Evolutionary conservation across 2,329 filamentous ascomycete species (phyloP), one percentile per base, ranked within the genome.

Genomic region (Fusarium redolens): DNA sequence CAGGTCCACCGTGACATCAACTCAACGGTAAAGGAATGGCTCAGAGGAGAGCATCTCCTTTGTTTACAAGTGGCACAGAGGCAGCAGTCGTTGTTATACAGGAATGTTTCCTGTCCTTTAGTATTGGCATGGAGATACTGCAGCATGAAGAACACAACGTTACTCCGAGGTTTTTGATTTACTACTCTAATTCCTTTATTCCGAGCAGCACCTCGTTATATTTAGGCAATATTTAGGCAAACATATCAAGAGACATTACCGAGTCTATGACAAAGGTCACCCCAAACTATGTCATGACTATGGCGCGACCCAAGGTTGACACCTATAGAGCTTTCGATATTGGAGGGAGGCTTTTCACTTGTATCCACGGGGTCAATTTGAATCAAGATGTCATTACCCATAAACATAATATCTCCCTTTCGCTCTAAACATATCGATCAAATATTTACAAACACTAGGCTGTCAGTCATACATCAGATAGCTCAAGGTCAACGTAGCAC

Each of bases 381-480:
- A 14, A 47, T 20, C 20, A 47, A 28, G 28, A 28, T 14, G 0
- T 5, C 14, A 5, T 28, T 20, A 2, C 18, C 10, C 20, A 7
- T 0, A 8, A 31, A 17, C 2, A 8, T 0, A n/a, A 0, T 28
- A 2, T 28, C 3, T 1, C 5, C 14, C 15, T 3, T 7, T 14
- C 11, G 11, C 5, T 13, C 9, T 18, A 3, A 3, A 22, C 13
- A 13, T 8, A 17, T 5, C 7, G 3, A 13, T 9, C 12, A 1
- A 9, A 6, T 7, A 18, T 13, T 18, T 13, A 13, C 4, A 2
- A 35, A 35, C 5, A 14, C n/a, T 12, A 0, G 2, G 31, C 48
- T 4, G 5, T 4, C 31, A 3, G 20, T 51, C n/a, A 12, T n/a
- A 51, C 31, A 51, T 37, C 48, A 3, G n/a, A 25, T 5, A 37